Evolutionary conservation across 2,329 filamentous ascomycete genomes (phyloP).

Genomic region (Fusarium haematococcum): DNA sequence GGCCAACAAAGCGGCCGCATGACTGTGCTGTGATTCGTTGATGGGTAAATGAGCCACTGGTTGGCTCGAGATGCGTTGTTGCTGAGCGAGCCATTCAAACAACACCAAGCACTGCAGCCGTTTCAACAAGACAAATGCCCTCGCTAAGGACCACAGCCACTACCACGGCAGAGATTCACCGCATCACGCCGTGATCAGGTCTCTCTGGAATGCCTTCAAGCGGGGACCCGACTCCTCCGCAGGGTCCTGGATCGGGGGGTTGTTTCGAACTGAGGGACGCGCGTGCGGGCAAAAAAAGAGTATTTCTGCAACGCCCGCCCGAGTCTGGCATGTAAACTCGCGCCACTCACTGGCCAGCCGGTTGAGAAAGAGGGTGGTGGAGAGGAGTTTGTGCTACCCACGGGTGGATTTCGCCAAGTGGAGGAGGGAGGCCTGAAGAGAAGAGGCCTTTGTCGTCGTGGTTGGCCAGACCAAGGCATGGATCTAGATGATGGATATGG

Average conservation of each 20-base stretch:
- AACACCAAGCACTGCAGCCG: slow-evolving; percentile 4
- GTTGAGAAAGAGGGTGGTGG: slow-evolving; percentile 12
- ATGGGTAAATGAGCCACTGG: slow-evolving; percentile 21
- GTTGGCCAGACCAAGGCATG: slow-evolving; percentile 25
- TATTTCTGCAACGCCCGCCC: slow-evolving; percentile 24
- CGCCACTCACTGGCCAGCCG: slow-evolving; percentile 24
- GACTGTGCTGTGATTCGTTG: slow-evolving; percentile 26
- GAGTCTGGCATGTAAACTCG: slow-evolving; percentile 40
- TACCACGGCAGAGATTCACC: slow-evolving; percentile 5
- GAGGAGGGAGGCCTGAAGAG: slow-evolving; percentile 12
- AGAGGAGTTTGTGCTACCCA: slow-evolving; percentile 8
- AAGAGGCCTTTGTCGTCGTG: slow-evolving; percentile 9
- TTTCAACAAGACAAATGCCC: background rate
- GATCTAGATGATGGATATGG: slow-evolving; percentile 15
- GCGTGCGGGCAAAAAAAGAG: slow-evolving; percentile 28
- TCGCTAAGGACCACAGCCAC: background rate
- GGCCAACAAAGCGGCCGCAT: background rate
- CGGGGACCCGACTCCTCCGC: slow-evolving; percentile 14
- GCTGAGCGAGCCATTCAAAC: slow-evolving; percentile 19
- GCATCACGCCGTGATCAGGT: slow-evolving; percentile 5
- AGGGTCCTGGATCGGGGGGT: slow-evolving; percentile 19
- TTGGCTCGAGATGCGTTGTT: background rate
- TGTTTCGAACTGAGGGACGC: slow-evolving; percentile 38
- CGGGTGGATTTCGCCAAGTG: slow-evolving; percentile 4
- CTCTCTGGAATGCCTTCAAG: slow-evolving; percentile 8